Evolutionary conservation across 805 yeast species (phyloP).

Genomic region (Metschnikowia lachancei): DNA sequence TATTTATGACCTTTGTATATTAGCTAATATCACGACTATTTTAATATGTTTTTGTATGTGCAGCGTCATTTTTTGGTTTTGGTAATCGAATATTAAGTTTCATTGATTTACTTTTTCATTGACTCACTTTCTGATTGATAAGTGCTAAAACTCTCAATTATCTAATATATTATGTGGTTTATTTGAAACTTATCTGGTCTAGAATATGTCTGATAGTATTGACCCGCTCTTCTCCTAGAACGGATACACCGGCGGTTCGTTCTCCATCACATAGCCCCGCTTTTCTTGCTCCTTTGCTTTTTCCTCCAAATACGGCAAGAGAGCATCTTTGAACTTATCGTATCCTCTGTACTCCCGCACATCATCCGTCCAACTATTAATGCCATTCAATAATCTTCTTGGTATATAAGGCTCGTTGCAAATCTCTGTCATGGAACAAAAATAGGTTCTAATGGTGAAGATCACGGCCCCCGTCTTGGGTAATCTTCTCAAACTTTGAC

Average conservation of each 20-base stretch:
- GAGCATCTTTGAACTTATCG: constrained; percentile 49
- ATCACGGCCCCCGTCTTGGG: constrained; percentile 57
- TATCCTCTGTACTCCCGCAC: constrained; percentile 62
- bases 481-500: constrained; percentile 60
- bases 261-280: constrained; percentile 38
- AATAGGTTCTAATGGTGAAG: constrained; percentile 64
- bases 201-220: not conserved
- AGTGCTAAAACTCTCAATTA: too few relatives aligned
- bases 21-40: constrained; percentile 15
- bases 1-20: constrained; percentile 22
- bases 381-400: constrained; percentile 55
- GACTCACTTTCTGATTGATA: too few relatives aligned
- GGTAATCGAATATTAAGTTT: too few relatives aligned
- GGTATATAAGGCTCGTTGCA: constrained; percentile 63
- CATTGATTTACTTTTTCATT: too few relatives aligned
- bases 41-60: not conserved
- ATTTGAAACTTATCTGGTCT: not conserved
- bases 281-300: constrained; percentile 49
- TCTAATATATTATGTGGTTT: too few relatives aligned
- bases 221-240: constrained; percentile 23
- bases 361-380: constrained; percentile 57
- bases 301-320: constrained; percentile 53
- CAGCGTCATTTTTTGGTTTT: too few relatives aligned
- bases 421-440: constrained; percentile 51
- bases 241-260: constrained; percentile 44